Conservation (phyloP, 106 monocot species). For the Phalaenopsis aphrodite region DNA sequence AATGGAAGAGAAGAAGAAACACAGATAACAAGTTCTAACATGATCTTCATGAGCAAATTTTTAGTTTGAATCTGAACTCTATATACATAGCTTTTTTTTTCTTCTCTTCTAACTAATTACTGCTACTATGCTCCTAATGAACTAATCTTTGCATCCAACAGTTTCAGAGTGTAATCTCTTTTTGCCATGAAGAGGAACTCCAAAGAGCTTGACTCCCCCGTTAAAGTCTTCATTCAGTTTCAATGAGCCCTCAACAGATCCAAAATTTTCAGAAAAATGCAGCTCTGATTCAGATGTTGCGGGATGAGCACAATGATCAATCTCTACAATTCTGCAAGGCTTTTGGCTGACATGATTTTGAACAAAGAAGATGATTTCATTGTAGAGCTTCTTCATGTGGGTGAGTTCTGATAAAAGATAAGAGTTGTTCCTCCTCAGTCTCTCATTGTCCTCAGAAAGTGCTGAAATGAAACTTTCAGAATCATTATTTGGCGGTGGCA, state of each 20-base stretch:
- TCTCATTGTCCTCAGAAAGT: conserved; percentile 58
- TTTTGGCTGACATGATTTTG: conserved; percentile 46
- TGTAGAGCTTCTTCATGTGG: conserved; percentile 77
- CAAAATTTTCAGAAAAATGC: not conserved
- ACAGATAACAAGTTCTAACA: not conserved
- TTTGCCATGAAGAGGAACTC: conserved; percentile 8
- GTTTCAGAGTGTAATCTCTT: not conserved
- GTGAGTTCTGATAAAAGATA: conserved; percentile 52
- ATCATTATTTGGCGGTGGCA: conserved; percentile 4
- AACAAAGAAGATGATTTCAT: conserved; percentile 62
- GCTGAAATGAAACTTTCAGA: conserved; percentile 23
- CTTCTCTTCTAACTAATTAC: not conserved
- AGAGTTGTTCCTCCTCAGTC: conserved; percentile 54
- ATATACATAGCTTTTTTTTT: not conserved
- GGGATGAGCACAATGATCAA: not conserved
- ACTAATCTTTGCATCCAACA: conserved; percentile 5
- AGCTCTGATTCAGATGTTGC: not conserved
- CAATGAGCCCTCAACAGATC: not conserved
- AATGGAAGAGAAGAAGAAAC: not conserved
- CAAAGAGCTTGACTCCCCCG: not conserved
- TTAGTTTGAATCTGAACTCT: not conserved
- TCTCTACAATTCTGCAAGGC: conserved; percentile 1
- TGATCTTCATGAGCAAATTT: conserved; percentile 2
- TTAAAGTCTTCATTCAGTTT: conserved; percentile 1
- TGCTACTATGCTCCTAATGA: not conserved